These are phyloP conservation scores for Pythium volutum DNA, from an alignment of 352 stramenopile genomes.

Conservation along the genomic window DNA sequence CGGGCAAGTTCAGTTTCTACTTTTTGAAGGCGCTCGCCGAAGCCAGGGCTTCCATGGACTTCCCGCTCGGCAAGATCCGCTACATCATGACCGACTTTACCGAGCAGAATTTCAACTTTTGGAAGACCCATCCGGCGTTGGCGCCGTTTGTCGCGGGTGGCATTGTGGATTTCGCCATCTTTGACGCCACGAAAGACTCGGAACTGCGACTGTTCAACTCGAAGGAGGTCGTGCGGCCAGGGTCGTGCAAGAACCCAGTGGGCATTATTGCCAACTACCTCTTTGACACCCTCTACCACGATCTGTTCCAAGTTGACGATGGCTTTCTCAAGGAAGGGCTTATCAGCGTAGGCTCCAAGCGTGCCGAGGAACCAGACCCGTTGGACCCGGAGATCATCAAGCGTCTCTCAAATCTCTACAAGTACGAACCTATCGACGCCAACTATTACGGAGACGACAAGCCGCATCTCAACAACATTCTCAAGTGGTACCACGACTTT, in stretches of 20 bases:
- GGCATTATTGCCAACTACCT: conserved; percentile 93
- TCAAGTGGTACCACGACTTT: conserved; percentile 91
- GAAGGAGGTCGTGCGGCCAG: conserved; percentile 42
- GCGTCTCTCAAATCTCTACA: conserved; percentile 86
- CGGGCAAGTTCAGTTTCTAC: conserved; percentile 95
- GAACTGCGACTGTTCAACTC: conserved; percentile 69
- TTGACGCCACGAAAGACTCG: conserved; percentile 90
- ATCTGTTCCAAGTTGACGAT: conserved; percentile 87
- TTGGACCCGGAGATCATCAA: conserved; percentile 94
- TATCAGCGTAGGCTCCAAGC: conserved; percentile 83
- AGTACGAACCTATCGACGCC: conserved; percentile 79
- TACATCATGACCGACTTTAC: conserved; percentile 97
- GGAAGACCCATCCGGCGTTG: conserved; percentile 85
- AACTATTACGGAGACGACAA: conserved; percentile 76
- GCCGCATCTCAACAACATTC: conserved; percentile 86
- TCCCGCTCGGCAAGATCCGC: conserved; percentile 87
- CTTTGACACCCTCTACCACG: conserved; percentile 93
- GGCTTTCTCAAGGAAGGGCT: conserved; percentile 89
- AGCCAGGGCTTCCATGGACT: conserved; percentile 58
- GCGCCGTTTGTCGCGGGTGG: conserved; percentile 82
- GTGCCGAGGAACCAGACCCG: conserved; percentile 63
- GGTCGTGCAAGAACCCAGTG: conserved; percentile 81
- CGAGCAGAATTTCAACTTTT: conserved; percentile 92
- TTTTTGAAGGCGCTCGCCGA: conserved; percentile 89
- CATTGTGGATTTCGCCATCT: conserved; percentile 92